Base-by-base conservation (phyloP, 495 filamentous ascomycete species). In the Aspergillus bridgeri region DNA sequence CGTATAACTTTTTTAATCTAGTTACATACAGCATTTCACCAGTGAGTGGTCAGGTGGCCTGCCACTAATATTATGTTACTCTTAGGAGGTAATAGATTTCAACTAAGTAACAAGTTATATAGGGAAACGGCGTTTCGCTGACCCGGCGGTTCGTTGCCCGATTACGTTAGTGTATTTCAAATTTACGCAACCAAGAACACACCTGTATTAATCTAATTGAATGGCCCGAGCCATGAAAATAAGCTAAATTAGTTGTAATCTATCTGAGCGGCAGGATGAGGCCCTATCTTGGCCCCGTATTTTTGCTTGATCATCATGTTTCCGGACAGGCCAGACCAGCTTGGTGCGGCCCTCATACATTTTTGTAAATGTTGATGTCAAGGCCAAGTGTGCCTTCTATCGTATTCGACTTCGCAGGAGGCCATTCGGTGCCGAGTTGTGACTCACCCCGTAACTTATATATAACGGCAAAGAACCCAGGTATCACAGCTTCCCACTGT, bases 171-270 rank as follows among this genome's bases (percentile, higher is more conserved):
- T 47, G 22, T 47, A 22, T 21, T 47, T 47, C 45, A 47, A 2
- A 47, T 47, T 47, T 47, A 47, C 45, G n/a, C 13, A 21, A 47
- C 45, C 45, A 47, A 20, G 6, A 19, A 47, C 19, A 2, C 45
- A 6, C 45, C n/a, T 47, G 44, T 47, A 47, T 47, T 47, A 47
- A 47, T 21, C 6, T 20, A 21, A 8, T 20, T 47, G 18, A 20
- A 15, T 20, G 45, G 45, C 3, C 45, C 13, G 9, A 20, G 45
- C 45, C 45, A 7, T 21, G 45, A 47, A 47, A 47, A 47, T 47
- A 47, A 47, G 45, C 45, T 47, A 47, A 47, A 47, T 1, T 47
- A 15, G 45, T 47, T 15, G 45, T 47, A 47, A 47, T 47, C 45
- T 47, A 47, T 47, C 45, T 47, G 45, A 47, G 44, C 18, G 44